Conservation (phyloP, 345 rosid genomes). For the Aquilaria malaccensis region DNA sequence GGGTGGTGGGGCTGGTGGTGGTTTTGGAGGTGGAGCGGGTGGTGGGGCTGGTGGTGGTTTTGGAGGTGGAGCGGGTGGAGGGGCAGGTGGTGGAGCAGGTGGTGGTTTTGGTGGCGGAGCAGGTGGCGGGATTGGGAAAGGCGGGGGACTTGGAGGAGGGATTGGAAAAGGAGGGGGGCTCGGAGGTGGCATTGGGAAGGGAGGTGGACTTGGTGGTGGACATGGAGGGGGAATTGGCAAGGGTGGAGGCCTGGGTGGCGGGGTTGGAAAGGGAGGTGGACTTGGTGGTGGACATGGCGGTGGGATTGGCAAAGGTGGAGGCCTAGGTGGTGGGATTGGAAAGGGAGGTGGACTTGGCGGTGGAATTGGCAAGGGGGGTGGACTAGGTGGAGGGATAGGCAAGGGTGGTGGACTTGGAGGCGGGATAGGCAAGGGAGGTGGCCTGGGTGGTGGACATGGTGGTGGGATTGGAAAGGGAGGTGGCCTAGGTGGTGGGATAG, state of each 20-base stretch:
- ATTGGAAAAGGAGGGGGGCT: constrained; percentile 12
- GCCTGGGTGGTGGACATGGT: constrained; percentile 10
- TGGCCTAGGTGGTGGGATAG: constrained; percentile 6
- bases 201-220: constrained; percentile 7
- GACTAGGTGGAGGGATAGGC: neutral
- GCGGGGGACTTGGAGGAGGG: constrained; percentile 12
- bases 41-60: constrained; percentile 7
- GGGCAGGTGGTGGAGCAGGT: constrained; percentile 1
- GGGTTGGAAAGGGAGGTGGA: constrained; percentile 7
- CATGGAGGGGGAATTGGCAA: constrained; percentile 9
- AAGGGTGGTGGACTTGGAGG: constrained; percentile 20
- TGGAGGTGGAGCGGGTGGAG: constrained; percentile 8
- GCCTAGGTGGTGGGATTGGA: constrained; percentile 15
- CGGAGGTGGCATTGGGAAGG: constrained; percentile 13
- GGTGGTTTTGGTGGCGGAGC: constrained; percentile 13
- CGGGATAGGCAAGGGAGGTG: constrained; percentile 15
- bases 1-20: constrained; percentile 3
- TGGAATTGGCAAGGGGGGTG: constrained; percentile 18
- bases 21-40: constrained; percentile 10
- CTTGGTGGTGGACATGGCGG: constrained; percentile 4
- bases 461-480: constrained; percentile 27
- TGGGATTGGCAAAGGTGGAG: constrained; percentile 12
- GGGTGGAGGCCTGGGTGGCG: constrained; percentile 14
- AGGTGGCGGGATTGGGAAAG: constrained; percentile 4
- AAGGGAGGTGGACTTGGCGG: constrained; percentile 16